Evolutionary conservation across 805 yeast genomes (phyloP).

Genomic region (Suhomyces faveliae): DNA sequence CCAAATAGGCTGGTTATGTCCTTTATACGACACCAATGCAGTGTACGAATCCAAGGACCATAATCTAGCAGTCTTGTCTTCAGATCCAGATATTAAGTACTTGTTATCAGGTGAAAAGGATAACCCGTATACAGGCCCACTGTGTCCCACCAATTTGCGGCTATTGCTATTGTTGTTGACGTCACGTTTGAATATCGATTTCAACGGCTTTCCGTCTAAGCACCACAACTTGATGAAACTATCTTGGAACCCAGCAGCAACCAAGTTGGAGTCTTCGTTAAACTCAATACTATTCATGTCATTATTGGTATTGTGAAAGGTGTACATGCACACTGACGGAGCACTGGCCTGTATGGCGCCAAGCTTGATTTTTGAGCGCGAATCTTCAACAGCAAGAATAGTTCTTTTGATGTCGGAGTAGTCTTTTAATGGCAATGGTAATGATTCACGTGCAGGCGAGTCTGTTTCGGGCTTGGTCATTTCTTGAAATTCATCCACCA

Average conservation of each 20-base stretch:
- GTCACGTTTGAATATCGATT: conserved; percentile 57
- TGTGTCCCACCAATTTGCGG: conserved; percentile 80
- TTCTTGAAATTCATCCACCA: conserved; percentile 66
- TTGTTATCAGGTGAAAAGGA: conserved; percentile 89
- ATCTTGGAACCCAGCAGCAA: conserved; percentile 95
- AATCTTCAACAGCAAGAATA: conserved; percentile 75
- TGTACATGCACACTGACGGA: conserved; percentile 97
- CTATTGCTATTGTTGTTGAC: conserved; percentile 45
- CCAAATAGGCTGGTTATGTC: conserved; percentile 97
- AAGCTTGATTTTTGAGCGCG: conserved; percentile 69
- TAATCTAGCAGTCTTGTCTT: conserved; percentile 85
- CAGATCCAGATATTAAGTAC: conserved; percentile 78
- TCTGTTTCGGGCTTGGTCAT: conserved; percentile 55
- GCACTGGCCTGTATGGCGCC: conserved; percentile 73
- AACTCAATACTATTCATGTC: conserved; percentile 85
- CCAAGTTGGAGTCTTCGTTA: conserved; percentile 80
- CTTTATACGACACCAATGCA: conserved; percentile 88
- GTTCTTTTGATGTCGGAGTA: conserved; percentile 77
- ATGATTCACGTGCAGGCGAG: conserved; percentile 67
- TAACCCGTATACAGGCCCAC: conserved; percentile 90
- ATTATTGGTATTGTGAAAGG: conserved; percentile 91
- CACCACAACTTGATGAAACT: conserved; percentile 90
- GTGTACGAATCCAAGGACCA: conserved; percentile 94
- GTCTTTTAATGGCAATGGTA: conserved; percentile 86
- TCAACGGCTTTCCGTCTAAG: conserved; percentile 83